Percentiles rank a stretch among this genome's conserved stretches.
Evolutionary conservation across 139 green algal species (phyloP).

Genomic region (Chlamydomonas incerta): DNA sequence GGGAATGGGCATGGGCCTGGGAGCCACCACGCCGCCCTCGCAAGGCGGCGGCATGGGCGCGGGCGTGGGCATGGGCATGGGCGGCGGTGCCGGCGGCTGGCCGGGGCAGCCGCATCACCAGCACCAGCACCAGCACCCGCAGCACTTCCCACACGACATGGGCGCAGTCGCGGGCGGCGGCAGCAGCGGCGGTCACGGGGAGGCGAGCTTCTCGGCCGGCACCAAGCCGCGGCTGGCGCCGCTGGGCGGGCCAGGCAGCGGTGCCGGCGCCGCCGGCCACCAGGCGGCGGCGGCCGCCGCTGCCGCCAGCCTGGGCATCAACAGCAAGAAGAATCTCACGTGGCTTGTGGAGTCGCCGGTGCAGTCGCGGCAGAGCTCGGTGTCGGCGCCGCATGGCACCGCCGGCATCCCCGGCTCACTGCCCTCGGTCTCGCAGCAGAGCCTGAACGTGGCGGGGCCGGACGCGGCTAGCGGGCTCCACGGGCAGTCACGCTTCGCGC

Average conservation of each 20-base stretch:
- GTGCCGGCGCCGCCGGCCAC: no score
- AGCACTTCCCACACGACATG: not conserved
- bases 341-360: not conserved
- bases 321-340: not conserved
- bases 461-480: not conserved
- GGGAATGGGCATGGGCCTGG: not conserved
- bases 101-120: not conserved
- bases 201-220: not conserved
- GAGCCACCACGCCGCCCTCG: not conserved
- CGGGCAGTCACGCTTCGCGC: not conserved
- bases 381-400: not conserved
- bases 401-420: conserved; percentile 8
- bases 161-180: no score
- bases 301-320: not conserved
- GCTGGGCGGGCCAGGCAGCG: no score
- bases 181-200: no score
- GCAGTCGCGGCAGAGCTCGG: not conserved
- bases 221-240: not conserved
- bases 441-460: not conserved
- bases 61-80: not conserved
- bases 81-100: not conserved
- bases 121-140: not conserved
- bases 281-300: no score
- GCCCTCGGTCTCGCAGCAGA: conserved; percentile 3
- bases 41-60: no score